Conservation (phyloP, 2,329 filamentous ascomycete species). For the Phyllosticta citriasiana region DNA sequence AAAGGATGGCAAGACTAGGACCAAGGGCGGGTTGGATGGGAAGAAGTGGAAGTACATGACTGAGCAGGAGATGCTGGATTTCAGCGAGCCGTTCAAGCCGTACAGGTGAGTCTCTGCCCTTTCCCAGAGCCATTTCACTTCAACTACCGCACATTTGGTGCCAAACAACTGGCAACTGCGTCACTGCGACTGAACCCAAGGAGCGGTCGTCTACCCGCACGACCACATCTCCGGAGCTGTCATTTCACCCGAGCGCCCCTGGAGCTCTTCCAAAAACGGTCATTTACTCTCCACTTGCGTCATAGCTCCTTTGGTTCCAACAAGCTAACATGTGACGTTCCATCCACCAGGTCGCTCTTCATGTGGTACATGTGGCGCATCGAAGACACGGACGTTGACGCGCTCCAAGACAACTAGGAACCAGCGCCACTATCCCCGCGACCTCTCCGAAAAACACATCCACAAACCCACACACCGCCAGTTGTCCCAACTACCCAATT, state of each 20-base stretch:
- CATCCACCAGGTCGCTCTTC: slow-evolving; percentile 58
- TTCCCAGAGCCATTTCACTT: too few species aligned
- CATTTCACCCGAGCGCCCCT: too few species aligned
- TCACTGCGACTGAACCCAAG: too few species aligned
- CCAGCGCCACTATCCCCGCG: neutral
- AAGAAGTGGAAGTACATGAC: slow-evolving; percentile 98
- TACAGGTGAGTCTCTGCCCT: slow-evolving; percentile 49
- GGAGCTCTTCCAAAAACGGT: too few species aligned
- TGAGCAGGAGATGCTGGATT: slow-evolving; percentile 81
- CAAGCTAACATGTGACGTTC: neutral
- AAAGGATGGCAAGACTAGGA: slow-evolving; percentile 70
- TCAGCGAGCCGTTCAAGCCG: slow-evolving; percentile 69
- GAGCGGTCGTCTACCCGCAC: too few species aligned
- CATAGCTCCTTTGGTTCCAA: neutral
- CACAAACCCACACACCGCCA: neutral
- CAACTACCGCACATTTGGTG: too few species aligned
- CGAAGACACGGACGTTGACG: slow-evolving; percentile 62
- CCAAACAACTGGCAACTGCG: too few species aligned
- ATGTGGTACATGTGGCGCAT: slow-evolving; percentile 99
- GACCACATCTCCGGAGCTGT: neutral
- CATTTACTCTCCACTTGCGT: neutral
- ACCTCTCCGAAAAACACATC: neutral
- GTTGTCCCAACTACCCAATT: neutral
- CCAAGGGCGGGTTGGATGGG: slow-evolving; percentile 51
- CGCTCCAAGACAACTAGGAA: slow-evolving; percentile 23